Base-by-base conservation (phyloP, 257 asterid species). In the Gardenia jasminoides region DNA sequence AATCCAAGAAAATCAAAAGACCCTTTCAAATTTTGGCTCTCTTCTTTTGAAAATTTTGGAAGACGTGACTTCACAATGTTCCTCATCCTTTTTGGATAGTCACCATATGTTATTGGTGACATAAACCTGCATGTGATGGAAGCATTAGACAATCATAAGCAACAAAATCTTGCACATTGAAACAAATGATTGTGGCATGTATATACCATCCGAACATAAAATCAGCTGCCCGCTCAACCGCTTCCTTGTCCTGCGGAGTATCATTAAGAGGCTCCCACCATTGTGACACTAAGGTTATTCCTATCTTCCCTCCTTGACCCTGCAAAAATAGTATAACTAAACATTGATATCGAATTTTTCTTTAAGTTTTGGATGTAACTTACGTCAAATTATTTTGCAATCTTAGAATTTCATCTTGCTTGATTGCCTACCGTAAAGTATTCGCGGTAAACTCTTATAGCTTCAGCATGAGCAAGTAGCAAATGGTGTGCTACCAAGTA, bases 231-330 rank as follows among this genome's bases (percentile, higher is more conserved):
- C 82, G 56, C 1, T 78, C 68, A 28, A 72, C 80, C 9, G 81
- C 86, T 12, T 26, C 75, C 17, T 30, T 48, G 41, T 82, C 85
- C 44, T 52, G 17, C 1, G 26, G 24, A 19, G 79, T 72, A 56
- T 50, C 26, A 52, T 44, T 33, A 47, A 84, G 84, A 70, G 93
- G 92, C 79, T 86, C 90, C 72, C 64, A 85, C 93, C 92, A 90
- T 46, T 86, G 82, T 43, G 84, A 65, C 61, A 84, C 83, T 1
- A 88, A 65, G n/a, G 87, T 83, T 1, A 90, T 88, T 28, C 94
- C 90, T 30, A 86, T 88, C 73, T 86, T 76, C 15, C 92, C 94
- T 70, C 83, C 83, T 81, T 90, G 94, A 71, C 56, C 84, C 90
- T 88, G 80, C 15, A 67, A 41, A 64, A n/a, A 10, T 2, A 8